phyloP scores from a whole-genome alignment of 129 eudicot genomes.

The Flaveria brownii region DNA sequence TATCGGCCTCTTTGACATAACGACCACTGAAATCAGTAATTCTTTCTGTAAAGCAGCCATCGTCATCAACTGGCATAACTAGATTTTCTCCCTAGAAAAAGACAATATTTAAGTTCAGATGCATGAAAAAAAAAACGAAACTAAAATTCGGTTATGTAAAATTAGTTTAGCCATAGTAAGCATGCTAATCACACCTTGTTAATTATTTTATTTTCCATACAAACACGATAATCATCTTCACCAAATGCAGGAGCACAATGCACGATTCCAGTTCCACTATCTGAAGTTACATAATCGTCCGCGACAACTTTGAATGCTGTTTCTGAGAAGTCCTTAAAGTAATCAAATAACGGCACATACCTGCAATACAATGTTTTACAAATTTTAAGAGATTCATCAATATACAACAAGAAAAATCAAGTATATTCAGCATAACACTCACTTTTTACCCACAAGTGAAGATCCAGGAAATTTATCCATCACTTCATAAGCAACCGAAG shows the following conservation, averaged over 20 bases:
- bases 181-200: slow-evolving; percentile 40
- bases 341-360: slow-evolving; percentile 39
- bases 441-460: slow-evolving; percentile 78
- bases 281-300: slow-evolving; percentile 61
- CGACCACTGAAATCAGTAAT: slow-evolving; percentile 59
- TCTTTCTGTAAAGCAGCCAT: slow-evolving; percentile 78
- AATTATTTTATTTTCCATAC: slow-evolving; percentile 63
- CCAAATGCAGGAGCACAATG: slow-evolving; percentile 95
- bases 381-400: background rate
- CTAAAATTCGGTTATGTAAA: background rate
- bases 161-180: background rate
- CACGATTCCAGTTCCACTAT: slow-evolving; percentile 85
- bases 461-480: slow-evolving; percentile 62
- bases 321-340: slow-evolving; percentile 19
- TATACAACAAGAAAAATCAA: background rate
- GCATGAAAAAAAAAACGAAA: background rate
- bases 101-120: background rate
- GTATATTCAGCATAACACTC: slow-evolving; percentile 21
- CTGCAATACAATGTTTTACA: slow-evolving; percentile 51
- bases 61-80: slow-evolving; percentile 84
- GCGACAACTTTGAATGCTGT: slow-evolving; percentile 32
- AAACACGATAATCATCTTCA: slow-evolving; percentile 91
- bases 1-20: slow-evolving; percentile 70
- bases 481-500: slow-evolving; percentile 48
- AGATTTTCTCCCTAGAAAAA: slow-evolving; percentile 59